These are phyloP conservation scores for Suillus fuscotomentosus DNA, from an alignment of 768 basidiomycete species.

Conservation along the genomic window DNA sequence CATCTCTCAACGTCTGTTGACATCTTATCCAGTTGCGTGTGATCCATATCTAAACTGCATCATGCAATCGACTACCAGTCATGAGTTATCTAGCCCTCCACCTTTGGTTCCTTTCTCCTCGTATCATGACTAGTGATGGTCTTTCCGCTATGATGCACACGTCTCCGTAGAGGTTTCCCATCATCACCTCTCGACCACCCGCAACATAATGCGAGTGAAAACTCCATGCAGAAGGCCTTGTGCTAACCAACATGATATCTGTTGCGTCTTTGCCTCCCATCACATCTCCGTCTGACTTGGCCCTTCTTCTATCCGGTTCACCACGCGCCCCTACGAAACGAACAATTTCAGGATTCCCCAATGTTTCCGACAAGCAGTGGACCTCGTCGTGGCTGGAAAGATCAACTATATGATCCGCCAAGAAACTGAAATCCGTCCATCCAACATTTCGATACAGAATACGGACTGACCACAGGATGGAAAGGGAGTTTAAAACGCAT, in stretches of 20 bases:
- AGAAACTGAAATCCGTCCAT: constrained; percentile 1
- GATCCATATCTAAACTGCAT: background rate
- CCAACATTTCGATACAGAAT: constrained; percentile 6
- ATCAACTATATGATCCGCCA: background rate
- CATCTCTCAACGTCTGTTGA: background rate
- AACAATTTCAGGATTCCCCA: background rate
- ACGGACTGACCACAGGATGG: constrained; percentile 4
- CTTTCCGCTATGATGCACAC: constrained; percentile 4
- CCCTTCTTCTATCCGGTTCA: background rate
- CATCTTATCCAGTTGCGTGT: background rate
- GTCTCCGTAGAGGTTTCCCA: constrained; percentile 2
- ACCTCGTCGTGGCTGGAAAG: background rate
- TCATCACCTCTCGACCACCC: background rate
- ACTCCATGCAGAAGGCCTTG: constrained; percentile 1
- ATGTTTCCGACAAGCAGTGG: no score
- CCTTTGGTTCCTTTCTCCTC: no score
- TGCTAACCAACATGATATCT: background rate
- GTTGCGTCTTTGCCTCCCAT: background rate
- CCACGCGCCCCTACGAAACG: background rate
- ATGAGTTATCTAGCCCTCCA: no score
- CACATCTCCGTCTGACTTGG: background rate
- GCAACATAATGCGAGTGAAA: background rate
- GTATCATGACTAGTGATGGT: background rate
- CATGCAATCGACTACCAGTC: background rate
- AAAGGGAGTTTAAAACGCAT: constrained; percentile 4